Base-by-base conservation (phyloP, 345 rosid genomes). In the Pseudoturritis turrita region DNA sequence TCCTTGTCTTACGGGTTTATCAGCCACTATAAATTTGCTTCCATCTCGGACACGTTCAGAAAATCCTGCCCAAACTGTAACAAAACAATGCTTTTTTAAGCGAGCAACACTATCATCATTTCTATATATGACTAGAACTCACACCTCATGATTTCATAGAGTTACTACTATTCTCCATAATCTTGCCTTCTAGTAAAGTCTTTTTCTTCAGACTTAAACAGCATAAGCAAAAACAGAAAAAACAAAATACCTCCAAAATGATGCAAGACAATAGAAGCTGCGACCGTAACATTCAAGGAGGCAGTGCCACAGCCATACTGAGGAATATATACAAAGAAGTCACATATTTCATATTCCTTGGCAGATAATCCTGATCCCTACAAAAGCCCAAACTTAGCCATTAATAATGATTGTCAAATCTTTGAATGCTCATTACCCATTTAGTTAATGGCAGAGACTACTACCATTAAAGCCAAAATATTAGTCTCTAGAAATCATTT, bases 41-140 rank as follows among this genome's bases (percentile, higher is more conserved):
- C 98, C 97, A 36, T 91, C 89, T 2, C 91, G 96, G 21, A 31
- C 72, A 80, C 92, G 86, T 80, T 91, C 96, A 17, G 98, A 71
- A 80, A 95, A 88, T 18, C 96, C 96, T 62, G 98, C 98, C 99
- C 99, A 95, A 70, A 92, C 99, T 95, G 92, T 61, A 70, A 26
- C 41, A 55, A 31, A 59, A 18, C 13, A 53, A 53, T 41, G 11
- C 5, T 13, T 50, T 14, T 17, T 3, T 5, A 39, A 40, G 35
- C 26, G 26, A 60, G 3, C 17, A 26, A 63, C 56, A 13, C 17
- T 62, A 72, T 17, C 21, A 63, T 43, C 21, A 11, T 41, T 62
- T 7, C 36, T 6, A 61, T 11, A 26, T 4, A 39, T 39, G 49
- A 61, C 17, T 28, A 40, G 10, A 17, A 62, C 62, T 51, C 25